Evolutionary conservation across 805 yeast species (phyloP), one percentile per base, ranked within the genome.

Genomic region (Isabelozyma gotoi): DNA sequence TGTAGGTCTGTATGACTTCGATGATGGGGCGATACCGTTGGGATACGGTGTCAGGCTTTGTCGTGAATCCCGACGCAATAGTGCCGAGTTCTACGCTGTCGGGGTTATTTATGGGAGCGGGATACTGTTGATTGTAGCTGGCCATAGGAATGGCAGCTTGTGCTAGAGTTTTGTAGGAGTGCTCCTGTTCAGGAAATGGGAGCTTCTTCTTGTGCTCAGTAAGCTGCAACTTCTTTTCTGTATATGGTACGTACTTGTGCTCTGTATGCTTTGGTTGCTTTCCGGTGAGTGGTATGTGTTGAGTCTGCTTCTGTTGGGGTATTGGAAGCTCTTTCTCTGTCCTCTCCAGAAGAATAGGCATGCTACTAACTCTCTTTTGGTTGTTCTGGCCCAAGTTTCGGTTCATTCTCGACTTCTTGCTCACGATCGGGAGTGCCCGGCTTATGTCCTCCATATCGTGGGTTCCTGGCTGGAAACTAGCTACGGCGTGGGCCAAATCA

Each of bases 371-470:
- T 19, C 37, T 20, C 17, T n/a, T 16, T 4, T 27, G 12, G n/a
- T 44, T 20, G 11, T 31, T 33, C 14, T 51, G 42, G 8, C 48
- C 39, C 35, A 51, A 56, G 24, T 55, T 51, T 36, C 49, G 50
- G 37, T 62, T 46, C 24, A 39, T 45, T 6, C 67, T 65, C 14
- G 52, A 54, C 29, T 45, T 49, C 10, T 47, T 43, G 39, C 52
- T 48, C 42, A 55, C 54, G 1, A 59, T 49, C 15, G 67, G 67
- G 8, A 61, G 45, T 10, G 42, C 45, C 7, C 41, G 48, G 7
- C 73, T 74, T 10, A 71, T 53, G 33, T 68, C 73, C 10, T 47
- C 53, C 4, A 50, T 34, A 2, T 55, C 45, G 40, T 48, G 51
- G 8, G 47, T 48, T 10, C 62, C 61, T 2, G 71, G 71, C 39